These are phyloP conservation scores for Akanthomyces dipterigenus DNA, from an alignment of 2,329 filamentous ascomycete species.

Conservation along the genomic window DNA sequence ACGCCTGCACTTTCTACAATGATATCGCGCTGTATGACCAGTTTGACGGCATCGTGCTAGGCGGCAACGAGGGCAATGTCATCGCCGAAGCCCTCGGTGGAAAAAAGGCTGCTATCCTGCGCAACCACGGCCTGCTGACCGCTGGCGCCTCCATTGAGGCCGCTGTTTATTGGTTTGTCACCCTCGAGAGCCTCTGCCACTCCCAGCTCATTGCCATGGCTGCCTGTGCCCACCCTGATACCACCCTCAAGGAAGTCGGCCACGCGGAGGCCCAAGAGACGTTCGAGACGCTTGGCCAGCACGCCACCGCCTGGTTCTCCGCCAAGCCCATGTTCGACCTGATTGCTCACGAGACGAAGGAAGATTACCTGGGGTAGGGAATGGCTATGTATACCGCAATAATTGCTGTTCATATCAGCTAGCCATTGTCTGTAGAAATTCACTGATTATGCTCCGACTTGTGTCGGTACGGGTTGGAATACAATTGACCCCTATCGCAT, in stretches of 20 bases:
- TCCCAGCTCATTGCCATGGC: conserved; percentile 49
- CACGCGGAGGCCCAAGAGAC: conserved; percentile 64
- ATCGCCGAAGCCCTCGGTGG: conserved; percentile 41
- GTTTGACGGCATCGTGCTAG: conserved; percentile 47
- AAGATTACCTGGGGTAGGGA: conserved; percentile 4
- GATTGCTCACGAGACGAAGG: conserved; percentile 2
- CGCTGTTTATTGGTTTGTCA: conserved; percentile 48
- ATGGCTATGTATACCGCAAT: too few species aligned
- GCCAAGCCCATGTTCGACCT: conserved; percentile 24
- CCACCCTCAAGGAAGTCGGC: conserved; percentile 58
- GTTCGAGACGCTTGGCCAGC: conserved; percentile 56
- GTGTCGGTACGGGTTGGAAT: too few species aligned
- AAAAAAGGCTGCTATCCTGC: conserved; percentile 46
- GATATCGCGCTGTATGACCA: conserved; percentile 36
- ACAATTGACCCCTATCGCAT: too few species aligned
- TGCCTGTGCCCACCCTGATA: conserved; percentile 54
- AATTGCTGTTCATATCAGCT: too few species aligned
- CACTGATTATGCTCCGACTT: too few species aligned
- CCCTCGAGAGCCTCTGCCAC: conserved; percentile 42
- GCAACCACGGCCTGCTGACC: conserved; percentile 49
- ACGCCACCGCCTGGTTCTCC: conserved; percentile 60
- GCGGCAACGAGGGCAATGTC: conserved; percentile 40
- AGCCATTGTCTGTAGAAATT: too few species aligned
- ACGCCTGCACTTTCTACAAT: conserved; percentile 54
- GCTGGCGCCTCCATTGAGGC: conserved; percentile 43